These are phyloP conservation scores for Leccinellum rugosiceps DNA, from an alignment of 768 basidiomycete genomes.

Conservation along the genomic window DNA sequence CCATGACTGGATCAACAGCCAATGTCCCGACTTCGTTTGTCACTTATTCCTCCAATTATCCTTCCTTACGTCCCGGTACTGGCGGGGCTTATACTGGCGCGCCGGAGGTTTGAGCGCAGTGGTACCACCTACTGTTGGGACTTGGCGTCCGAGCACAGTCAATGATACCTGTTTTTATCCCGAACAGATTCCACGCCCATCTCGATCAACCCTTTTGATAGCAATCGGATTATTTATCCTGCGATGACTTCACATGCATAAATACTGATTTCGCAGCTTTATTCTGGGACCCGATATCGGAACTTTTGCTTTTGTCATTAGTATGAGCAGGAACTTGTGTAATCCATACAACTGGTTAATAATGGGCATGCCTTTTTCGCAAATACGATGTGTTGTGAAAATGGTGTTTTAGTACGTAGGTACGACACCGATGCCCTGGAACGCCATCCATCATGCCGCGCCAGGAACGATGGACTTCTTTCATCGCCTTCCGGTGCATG, in stretches of 20 bases:
- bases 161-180: neutral
- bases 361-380: neutral
- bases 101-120: constrained; percentile 22
- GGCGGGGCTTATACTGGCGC: constrained; percentile 22
- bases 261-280: neutral
- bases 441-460: neutral
- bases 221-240: neutral
- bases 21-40: constrained; percentile 4
- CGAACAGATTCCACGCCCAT: neutral
- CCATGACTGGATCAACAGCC: constrained; percentile 2
- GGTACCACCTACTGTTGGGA: neutral
- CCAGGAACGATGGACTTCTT: neutral
- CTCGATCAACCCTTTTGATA: neutral
- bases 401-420: too few species aligned
- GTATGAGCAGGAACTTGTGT: neutral
- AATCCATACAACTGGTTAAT: neutral
- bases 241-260: neutral
- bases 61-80: constrained; percentile 5
- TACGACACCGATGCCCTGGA: too few species aligned
- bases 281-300: neutral
- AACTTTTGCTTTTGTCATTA: neutral
- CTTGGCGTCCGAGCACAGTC: too few species aligned
- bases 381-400: neutral
- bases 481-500: neutral
- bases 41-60: constrained; percentile 9